Evolutionary conservation across 2,329 filamentous ascomycete genomes (phyloP).

Genomic region (Teratosphaeria gauchensis): DNA sequence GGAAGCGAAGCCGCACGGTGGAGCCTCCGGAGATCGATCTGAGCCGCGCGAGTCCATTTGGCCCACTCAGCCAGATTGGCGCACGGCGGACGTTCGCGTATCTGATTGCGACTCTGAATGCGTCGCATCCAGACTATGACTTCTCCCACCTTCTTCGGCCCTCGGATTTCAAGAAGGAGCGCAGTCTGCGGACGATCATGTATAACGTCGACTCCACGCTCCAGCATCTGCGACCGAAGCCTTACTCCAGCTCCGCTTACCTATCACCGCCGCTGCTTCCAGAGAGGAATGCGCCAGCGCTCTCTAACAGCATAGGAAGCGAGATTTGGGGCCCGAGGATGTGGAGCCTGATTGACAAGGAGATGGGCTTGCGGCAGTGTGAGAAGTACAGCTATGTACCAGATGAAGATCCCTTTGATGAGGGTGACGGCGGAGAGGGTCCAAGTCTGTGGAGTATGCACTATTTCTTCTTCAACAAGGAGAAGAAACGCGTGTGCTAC

Average conservation of each 20-base stretch:
- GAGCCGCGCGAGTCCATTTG: conserved; percentile 82
- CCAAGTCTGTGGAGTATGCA: conserved; percentile 74
- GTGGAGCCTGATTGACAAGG: conserved; percentile 87
- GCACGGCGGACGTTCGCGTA: conserved; percentile 92
- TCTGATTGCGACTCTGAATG: conserved; percentile 90
- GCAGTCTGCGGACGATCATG: conserved; percentile 71
- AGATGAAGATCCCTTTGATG: conserved; percentile 80
- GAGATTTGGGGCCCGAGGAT: conserved; percentile 72
- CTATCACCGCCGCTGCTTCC: conserved; percentile 13
- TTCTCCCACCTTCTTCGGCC: conserved; percentile 88
- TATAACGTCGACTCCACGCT: conserved; percentile 79
- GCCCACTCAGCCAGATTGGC: conserved; percentile 75
- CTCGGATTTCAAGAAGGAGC: conserved; percentile 79
- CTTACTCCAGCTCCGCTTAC: conserved; percentile 18
- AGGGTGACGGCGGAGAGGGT: conserved; percentile 57
- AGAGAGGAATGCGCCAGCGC: conserved; percentile 16
- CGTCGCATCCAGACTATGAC: conserved; percentile 92
- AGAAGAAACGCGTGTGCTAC: conserved; percentile 85
- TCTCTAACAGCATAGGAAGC: conserved; percentile 14
- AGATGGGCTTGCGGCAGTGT: conserved; percentile 87
- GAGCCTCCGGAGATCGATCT: conserved; percentile 46
- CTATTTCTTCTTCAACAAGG: conserved; percentile 96
- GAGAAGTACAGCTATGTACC: conserved; percentile 83
- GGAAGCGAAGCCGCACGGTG: conserved; percentile 18
- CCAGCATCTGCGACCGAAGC: conserved; percentile 65